Evolutionary conservation across 345 rosid species (phyloP), one percentile per base, ranked within the genome.

Genomic region (Aurinia saxatilis): DNA sequence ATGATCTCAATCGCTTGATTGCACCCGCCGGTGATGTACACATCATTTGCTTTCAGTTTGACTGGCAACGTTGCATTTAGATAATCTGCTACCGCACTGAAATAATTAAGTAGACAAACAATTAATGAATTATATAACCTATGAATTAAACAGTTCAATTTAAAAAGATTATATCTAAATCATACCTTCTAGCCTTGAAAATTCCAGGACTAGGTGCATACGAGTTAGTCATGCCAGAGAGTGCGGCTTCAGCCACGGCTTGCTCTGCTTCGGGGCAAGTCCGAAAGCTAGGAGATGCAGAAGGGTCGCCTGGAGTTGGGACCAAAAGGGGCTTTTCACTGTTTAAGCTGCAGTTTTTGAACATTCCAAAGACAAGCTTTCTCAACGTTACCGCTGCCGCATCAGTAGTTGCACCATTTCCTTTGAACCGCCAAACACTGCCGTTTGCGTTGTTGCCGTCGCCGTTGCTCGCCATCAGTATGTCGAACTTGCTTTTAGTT

Each of bases 251-350:
- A 13, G 65, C 50, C 1, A 81, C 15, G 6, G 83, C 86, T 17
- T 83, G 78, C 45, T 70, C 85, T 0, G 83, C 93, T 2, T 12
- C 62, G 1, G 59, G 35, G 4, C 67, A 5, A 3, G 83, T 78
- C 1, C 72, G 54, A 33, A 83, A 83, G 76, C 73, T 47, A 0
- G 81, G 77, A 52, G 75, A 71, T 11, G 18, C 50, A 3, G 85
- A 73, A 14, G 89, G 84, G 15, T 85, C 83, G 16, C 88, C 88
- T 3, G 75, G 82, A 52, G 67, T 82, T 1, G 81, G 75, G 10
- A 72, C 75, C 12, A 83, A 18, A 17, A 66, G 36, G 0, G 63
- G 8, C 46, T 76, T 60, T 2, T 48, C 10, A 15, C 69, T 77
- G 3, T 71, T 75, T 2, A 45, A 11, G 54, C 50, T 40, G 34